Conservation (phyloP, 192 early-diverging fungal species). For the Entomortierella chlamydospora region DNA sequence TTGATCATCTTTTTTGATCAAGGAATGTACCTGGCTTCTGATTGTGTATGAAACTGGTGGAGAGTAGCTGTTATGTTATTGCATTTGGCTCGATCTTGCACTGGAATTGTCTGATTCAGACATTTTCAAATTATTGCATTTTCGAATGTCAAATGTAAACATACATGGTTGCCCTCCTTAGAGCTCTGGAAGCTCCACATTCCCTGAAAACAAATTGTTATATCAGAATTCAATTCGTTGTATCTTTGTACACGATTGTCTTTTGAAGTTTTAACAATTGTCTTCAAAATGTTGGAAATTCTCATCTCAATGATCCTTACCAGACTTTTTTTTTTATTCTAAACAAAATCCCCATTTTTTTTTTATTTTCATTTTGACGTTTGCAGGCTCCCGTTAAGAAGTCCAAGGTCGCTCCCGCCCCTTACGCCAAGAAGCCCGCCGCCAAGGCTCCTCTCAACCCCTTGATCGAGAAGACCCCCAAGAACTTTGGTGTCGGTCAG, state of each 20-base stretch:
- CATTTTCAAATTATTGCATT: background rate
- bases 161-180: slow-evolving; percentile 17
- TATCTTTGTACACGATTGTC: too few relatives aligned
- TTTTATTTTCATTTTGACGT: background rate
- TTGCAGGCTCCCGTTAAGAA: slow-evolving; percentile 61
- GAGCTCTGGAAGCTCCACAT: slow-evolving; percentile 36
- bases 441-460: slow-evolving; percentile 84
- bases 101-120: too few relatives aligned
- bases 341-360: background rate
- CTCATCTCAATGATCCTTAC: slow-evolving; percentile 51
- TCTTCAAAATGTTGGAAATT: slow-evolving; percentile 2
- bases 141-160: background rate
- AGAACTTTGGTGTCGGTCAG: slow-evolving; percentile 97
- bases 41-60: slow-evolving; percentile 3
- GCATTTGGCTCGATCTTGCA: background rate
- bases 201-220: too few relatives aligned
- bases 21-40: background rate
- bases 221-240: too few relatives aligned
- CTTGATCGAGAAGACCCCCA: slow-evolving; percentile 92
- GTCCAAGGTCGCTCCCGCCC: slow-evolving; percentile 94
- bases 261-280: background rate
- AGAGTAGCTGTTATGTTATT: background rate
- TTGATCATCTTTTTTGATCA: slow-evolving; percentile 4
- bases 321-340: slow-evolving; percentile 40
- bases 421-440: slow-evolving; percentile 77